Evolutionary conservation across 78 protist species (phyloP).

Genomic region (Dictyostelium capitatum): DNA sequence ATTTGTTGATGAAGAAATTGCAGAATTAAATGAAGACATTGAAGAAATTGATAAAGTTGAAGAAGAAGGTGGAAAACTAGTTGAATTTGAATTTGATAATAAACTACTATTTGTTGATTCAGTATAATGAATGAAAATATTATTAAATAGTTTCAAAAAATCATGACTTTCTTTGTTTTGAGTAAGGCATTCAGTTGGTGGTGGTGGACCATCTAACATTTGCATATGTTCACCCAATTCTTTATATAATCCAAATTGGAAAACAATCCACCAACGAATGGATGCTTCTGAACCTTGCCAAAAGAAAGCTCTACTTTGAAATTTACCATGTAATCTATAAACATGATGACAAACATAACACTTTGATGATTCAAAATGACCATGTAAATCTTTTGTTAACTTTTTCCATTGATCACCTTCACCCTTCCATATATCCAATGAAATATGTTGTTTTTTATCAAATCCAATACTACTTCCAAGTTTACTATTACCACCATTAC

Average conservation of each 20-base stretch:
- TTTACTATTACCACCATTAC: not conserved
- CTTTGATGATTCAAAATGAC: conserved; percentile 25
- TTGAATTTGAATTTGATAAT: not conserved
- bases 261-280: conserved; percentile 74
- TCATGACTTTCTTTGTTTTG: conserved; percentile 48
- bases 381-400: conserved; percentile 12
- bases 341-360: conserved; percentile 72
- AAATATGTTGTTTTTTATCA: conserved; percentile 21
- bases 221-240: conserved; percentile 32
- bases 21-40: not conserved
- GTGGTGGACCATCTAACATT: conserved; percentile 16
- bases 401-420: conserved; percentile 49
- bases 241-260: conserved; percentile 66
- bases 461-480: not conserved
- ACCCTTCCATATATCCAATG: conserved; percentile 60
- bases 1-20: not conserved
- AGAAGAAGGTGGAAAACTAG: conserved; percentile 1
- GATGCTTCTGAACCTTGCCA: conserved; percentile 69
- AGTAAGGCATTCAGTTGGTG: conserved; percentile 68
- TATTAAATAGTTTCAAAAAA: conserved; percentile 46
- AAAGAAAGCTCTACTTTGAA: conserved; percentile 30
- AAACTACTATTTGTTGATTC: too few relatives aligned
- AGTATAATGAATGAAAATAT: conserved; percentile 33
- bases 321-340: conserved; percentile 7
- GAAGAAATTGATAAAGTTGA: conserved; percentile 3